phyloP scores from a whole-genome alignment of 169 alveolate genomes.

The Eimeria acervulina region DNA sequence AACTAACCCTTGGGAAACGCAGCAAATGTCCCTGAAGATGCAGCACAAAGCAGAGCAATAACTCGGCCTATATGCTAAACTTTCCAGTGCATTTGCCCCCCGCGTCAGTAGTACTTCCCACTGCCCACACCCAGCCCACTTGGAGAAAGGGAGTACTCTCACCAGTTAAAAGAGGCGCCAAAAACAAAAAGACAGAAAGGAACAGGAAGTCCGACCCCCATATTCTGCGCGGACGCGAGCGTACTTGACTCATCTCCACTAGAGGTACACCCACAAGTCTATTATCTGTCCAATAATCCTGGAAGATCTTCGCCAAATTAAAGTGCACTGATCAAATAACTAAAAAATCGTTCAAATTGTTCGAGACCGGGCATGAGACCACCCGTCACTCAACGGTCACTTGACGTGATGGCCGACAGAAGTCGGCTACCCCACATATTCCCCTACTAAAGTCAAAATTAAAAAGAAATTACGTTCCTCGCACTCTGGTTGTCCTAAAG shows the following conservation, averaged over 20 bases:
- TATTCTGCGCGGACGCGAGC: not conserved
- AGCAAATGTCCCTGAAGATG: slow-evolving; percentile 12
- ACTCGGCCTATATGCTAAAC: not conserved
- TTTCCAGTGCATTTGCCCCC: not conserved
- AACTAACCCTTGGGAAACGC: not conserved
- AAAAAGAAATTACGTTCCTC: not conserved
- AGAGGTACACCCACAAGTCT: not conserved
- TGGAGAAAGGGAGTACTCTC: not conserved
- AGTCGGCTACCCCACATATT: not conserved
- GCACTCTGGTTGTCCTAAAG: not conserved
- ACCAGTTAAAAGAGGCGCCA: not conserved
- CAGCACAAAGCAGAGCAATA: not conserved
- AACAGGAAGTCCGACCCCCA: not conserved
- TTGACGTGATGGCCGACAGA: not conserved
- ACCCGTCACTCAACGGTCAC: slow-evolving; percentile 39
- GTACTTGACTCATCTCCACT: not conserved
- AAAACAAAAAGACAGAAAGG: not conserved
- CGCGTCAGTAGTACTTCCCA: not conserved
- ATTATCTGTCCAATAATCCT: not conserved
- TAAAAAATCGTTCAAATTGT: not conserved
- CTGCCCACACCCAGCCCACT: not conserved
- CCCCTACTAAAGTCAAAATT: not conserved
- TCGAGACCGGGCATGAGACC: not conserved
- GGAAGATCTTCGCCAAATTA: not conserved
- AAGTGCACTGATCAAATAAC: not conserved